phyloP scores from a whole-genome alignment of 805 yeast genomes.

The Wickerhamiella occidentalis region DNA sequence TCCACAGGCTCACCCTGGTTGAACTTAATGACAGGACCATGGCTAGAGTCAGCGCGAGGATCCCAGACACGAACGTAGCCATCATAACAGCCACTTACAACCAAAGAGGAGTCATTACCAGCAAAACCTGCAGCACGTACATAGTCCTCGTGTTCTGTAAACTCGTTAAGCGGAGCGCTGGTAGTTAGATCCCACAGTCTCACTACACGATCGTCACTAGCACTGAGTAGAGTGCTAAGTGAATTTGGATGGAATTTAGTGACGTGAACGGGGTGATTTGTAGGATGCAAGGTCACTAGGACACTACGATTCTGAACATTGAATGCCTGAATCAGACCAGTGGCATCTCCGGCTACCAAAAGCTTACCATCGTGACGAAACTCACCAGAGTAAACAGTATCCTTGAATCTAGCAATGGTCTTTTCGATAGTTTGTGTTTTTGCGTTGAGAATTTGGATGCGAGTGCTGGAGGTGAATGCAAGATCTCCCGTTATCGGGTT shows the following conservation, averaged over 20 bases:
- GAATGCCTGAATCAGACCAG: slow-evolving; percentile 83
- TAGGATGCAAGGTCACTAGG: slow-evolving; percentile 68
- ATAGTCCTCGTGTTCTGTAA: slow-evolving; percentile 68
- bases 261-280: slow-evolving; percentile 81
- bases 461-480: slow-evolving; percentile 82
- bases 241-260: slow-evolving; percentile 78
- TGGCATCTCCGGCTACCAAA: slow-evolving; percentile 87
- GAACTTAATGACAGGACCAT: slow-evolving; percentile 49
- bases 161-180: slow-evolving; percentile 59
- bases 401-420: slow-evolving; percentile 79
- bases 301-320: slow-evolving; percentile 73
- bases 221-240: slow-evolving; percentile 66
- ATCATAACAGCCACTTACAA: slow-evolving; percentile 93
- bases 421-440: slow-evolving; percentile 83
- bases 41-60: slow-evolving; percentile 41
- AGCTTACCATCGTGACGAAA: slow-evolving; percentile 85
- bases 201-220: slow-evolving; percentile 81
- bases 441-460: slow-evolving; percentile 88
- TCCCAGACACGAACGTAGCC: slow-evolving; percentile 77
- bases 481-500: slow-evolving; percentile 77
- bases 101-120: slow-evolving; percentile 54
- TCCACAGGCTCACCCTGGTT: slow-evolving; percentile 77
- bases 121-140: slow-evolving; percentile 71
- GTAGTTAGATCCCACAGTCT: slow-evolving; percentile 82
- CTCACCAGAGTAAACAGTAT: slow-evolving; percentile 83